Conservation (phyloP, 1,139 yeast species). For the Geotrichum carabidarum region DNA sequence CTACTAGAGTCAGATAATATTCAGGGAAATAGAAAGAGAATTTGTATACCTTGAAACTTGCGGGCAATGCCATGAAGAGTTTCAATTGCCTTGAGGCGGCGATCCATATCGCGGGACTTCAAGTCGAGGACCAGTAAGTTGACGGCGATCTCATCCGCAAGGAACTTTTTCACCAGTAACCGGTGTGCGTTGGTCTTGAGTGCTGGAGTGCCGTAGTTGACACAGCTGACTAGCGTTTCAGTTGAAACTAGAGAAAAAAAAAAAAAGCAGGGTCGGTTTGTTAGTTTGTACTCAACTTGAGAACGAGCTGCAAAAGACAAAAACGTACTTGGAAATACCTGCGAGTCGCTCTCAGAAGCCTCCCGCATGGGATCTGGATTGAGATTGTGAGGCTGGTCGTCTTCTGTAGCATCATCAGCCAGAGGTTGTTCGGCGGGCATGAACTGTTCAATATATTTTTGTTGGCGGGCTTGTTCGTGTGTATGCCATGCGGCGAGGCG, state of each 20-base stretch:
- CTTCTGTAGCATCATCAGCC: no score
- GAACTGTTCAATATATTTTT: no score
- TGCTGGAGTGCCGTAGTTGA: background rate
- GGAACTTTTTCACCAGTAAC: background rate
- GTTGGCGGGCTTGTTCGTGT: no score
- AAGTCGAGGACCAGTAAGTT: conserved; percentile 4
- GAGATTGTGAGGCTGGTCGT: no score
- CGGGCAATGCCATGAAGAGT: background rate
- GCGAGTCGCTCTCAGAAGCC: background rate
- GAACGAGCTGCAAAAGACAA: background rate
- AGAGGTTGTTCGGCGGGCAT: no score
- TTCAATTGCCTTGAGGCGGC: background rate
- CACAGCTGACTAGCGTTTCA: background rate
- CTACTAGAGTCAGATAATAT: no score
- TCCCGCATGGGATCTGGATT: no score
- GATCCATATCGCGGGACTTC: background rate
- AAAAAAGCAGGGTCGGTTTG: background rate
- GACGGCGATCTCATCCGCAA: background rate
- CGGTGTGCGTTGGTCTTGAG: background rate
- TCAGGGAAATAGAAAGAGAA: background rate
- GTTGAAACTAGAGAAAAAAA: background rate
- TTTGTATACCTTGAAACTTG: background rate
- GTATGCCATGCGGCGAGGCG: no score
- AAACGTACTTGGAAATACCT: background rate
- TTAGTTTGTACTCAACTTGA: background rate